Evolutionary conservation across 768 basidiomycete genomes (phyloP).

Genomic region (Myochromella boudieri): DNA sequence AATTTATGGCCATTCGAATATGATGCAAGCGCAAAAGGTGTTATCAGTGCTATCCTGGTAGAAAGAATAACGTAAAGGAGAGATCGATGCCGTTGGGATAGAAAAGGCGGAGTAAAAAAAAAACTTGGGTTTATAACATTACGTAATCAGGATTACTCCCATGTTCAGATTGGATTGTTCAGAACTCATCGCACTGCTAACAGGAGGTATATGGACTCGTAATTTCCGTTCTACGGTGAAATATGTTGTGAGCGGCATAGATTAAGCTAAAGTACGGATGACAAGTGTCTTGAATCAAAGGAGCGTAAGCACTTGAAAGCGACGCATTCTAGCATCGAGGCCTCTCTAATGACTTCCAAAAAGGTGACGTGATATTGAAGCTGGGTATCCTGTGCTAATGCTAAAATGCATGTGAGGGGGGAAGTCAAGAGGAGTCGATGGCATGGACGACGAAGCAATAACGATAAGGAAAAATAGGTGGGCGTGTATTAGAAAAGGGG

Average conservation of each 20-base stretch:
- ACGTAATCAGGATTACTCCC: too few relatives aligned
- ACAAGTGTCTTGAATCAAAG: constrained; percentile 7
- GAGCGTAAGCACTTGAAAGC: constrained; percentile 8
- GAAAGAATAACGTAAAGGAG: too few relatives aligned
- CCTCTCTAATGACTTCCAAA: constrained; percentile 1
- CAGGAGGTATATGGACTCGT: not conserved
- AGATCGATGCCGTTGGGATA: too few relatives aligned
- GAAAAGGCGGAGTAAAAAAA: too few relatives aligned
- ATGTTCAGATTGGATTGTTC: too few relatives aligned
- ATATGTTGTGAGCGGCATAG: constrained; percentile 4
- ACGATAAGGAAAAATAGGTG: constrained; percentile 3
- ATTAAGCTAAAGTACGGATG: constrained; percentile 8
- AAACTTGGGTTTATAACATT: too few relatives aligned
- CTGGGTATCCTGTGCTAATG: constrained; percentile 22
- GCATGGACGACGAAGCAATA: constrained; percentile 5
- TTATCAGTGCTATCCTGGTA: too few relatives aligned
- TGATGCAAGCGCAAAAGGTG: too few relatives aligned
- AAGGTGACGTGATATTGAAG: constrained; percentile 9
- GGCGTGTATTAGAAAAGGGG: constrained; percentile 6
- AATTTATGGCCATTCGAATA: too few relatives aligned
- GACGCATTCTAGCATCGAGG: constrained; percentile 1
- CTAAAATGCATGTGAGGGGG: constrained; percentile 10
- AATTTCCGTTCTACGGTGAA: constrained; percentile 16
- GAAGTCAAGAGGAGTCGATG: constrained; percentile 1
- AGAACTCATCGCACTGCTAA: too few relatives aligned